phyloP scores from a whole-genome alignment of 2,329 filamentous ascomycete genomes.

The Paecilomyces sp. region DNA sequence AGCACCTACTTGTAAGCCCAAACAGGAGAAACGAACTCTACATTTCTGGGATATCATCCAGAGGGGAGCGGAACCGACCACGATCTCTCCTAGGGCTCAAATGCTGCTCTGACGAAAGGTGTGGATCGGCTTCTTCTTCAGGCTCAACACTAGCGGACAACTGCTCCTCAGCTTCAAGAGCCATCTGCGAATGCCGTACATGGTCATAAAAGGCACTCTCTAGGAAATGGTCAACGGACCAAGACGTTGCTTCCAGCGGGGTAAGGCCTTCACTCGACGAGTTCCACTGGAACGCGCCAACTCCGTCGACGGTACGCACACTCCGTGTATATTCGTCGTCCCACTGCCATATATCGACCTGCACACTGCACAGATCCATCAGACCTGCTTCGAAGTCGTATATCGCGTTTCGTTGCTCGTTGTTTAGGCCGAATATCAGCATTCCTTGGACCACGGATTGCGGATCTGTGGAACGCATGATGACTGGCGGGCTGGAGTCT shows the following conservation, averaged over 20 bases:
- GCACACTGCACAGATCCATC: slow-evolving; percentile 11
- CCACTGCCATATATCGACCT: slow-evolving; percentile 13
- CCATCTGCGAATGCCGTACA: slow-evolving; percentile 7
- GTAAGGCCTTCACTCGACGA: slow-evolving; percentile 6
- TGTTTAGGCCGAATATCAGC: slow-evolving; percentile 18
- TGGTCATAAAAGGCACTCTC: slow-evolving; percentile 10
- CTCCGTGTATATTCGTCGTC: slow-evolving; percentile 8
- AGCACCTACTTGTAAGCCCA: neutral
- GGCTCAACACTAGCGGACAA: neutral
- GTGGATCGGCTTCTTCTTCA: neutral
- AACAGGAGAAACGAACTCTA: neutral
- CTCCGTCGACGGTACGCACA: slow-evolving; percentile 14
- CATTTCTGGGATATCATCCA: neutral
- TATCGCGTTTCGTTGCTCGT: slow-evolving; percentile 15
- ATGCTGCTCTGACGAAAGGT: neutral
- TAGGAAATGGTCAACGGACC: slow-evolving; percentile 12
- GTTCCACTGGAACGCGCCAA: slow-evolving; percentile 17
- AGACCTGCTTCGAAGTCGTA: slow-evolving; percentile 16
- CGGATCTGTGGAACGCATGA: slow-evolving; percentile 12
- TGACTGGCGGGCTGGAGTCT: slow-evolving; percentile 13
- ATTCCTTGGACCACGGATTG: slow-evolving; percentile 17
- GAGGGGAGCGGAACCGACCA: neutral
- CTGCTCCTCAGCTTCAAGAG: neutral
- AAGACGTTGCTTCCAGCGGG: slow-evolving; percentile 5
- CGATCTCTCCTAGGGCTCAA: neutral